These are phyloP conservation scores for Cyathus striatus DNA, from an alignment of 768 basidiomycete species.

Conservation along the genomic window DNA sequence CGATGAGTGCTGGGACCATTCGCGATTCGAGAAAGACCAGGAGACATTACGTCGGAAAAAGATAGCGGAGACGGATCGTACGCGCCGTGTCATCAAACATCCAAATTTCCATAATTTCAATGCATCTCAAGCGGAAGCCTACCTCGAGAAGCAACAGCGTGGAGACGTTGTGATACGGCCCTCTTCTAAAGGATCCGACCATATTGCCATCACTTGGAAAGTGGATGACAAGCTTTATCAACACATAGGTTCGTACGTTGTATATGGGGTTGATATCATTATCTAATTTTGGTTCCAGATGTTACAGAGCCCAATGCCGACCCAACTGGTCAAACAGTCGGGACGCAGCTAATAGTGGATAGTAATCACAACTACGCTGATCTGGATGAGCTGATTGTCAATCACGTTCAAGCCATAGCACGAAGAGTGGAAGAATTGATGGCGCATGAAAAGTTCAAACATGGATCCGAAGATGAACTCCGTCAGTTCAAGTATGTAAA, in stretches of 20 bases:
- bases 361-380: conserved; percentile 81
- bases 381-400: conserved; percentile 94
- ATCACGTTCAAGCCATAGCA: conserved; percentile 92
- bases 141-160: conserved; percentile 83
- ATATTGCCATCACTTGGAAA: conserved; percentile 98
- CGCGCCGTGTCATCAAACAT: conserved; percentile 89
- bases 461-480: conserved; percentile 81
- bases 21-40: conserved; percentile 59
- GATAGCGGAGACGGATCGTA: conserved; percentile 73
- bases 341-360: conserved; percentile 68
- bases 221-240: conserved; percentile 95
- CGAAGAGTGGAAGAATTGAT: conserved; percentile 92
- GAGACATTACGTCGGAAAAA: conserved; percentile 80
- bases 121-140: conserved; percentile 81
- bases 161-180: conserved; percentile 97
- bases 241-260: conserved; percentile 74
- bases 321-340: conserved; percentile 59
- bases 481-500: conserved; percentile 49
- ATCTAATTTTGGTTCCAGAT: conserved; percentile 38
- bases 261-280: conserved; percentile 1
- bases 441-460: conserved; percentile 93
- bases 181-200: conserved; percentile 88
- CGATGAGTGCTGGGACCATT: conserved; percentile 63
- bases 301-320: conserved; percentile 80
- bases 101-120: conserved; percentile 98